A percentile compares a stretch with the other conserved stretches of the same genome.
phyloP scores from a whole-genome alignment of 2,329 filamentous ascomycete species.

The Allantophomopsis cytisporea region DNA sequence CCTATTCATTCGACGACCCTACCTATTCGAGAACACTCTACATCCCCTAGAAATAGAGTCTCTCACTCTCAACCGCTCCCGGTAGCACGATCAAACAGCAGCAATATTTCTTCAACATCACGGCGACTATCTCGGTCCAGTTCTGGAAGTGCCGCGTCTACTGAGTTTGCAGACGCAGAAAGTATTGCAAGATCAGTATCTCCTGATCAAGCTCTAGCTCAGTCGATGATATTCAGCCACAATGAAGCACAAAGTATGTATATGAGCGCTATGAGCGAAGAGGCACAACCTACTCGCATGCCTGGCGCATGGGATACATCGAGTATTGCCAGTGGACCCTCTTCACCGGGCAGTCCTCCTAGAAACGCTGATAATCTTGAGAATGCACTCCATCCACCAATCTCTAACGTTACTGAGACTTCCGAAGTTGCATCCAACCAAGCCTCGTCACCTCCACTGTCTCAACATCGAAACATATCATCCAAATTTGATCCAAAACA shows the following conservation, averaged over 20 bases:
- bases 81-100: too few species aligned
- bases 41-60: constrained; percentile 6
- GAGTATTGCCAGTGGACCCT: constrained; percentile 7
- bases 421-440: too few species aligned
- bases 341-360: constrained; percentile 8
- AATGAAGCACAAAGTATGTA: constrained; percentile 82
- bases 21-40: constrained; percentile 1
- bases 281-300: constrained; percentile 6
- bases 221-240: constrained; percentile 62
- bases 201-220: constrained; percentile 34
- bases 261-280: constrained; percentile 53
- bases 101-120: too few species aligned
- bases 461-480: too few species aligned
- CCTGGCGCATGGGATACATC: constrained; percentile 14
- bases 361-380: constrained; percentile 10
- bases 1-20: too few species aligned
- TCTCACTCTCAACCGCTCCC: too few species aligned
- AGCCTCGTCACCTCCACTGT: too few species aligned
- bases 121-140: too few species aligned
- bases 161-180: constrained; percentile 1
- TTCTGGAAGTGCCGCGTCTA: background rate
- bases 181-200: background rate
- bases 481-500: too few species aligned
- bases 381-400: constrained; percentile 4
- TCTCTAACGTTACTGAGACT: too few species aligned